A percentile compares a stretch with the other conserved stretches of the same genome.
Evolutionary conservation across 2,329 filamentous ascomycete genomes (phyloP).

Genomic region (Sporothrix curviconia): DNA sequence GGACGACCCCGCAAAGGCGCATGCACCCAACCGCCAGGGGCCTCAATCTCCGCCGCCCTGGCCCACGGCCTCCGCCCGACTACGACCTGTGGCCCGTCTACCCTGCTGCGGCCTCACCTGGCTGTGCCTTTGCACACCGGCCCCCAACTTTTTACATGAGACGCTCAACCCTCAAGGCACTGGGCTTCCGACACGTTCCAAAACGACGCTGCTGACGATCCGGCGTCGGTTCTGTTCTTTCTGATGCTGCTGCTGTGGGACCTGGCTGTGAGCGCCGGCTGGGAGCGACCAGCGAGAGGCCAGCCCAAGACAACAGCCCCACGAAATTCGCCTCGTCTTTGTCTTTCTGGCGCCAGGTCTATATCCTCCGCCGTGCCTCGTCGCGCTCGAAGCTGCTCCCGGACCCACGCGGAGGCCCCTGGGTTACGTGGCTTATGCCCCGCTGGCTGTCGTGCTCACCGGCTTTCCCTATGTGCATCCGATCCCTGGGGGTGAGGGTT

Average conservation of each 20-base stretch:
- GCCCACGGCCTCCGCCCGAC: slow-evolving; percentile 8
- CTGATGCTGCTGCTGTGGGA: slow-evolving; percentile 40
- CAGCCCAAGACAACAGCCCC: slow-evolving; percentile 21
- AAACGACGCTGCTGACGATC: slow-evolving; percentile 18
- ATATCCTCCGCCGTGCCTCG: slow-evolving; percentile 45
- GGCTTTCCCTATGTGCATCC: slow-evolving; percentile 41
- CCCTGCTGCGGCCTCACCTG: slow-evolving; percentile 16
- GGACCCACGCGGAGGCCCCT: slow-evolving; percentile 27
- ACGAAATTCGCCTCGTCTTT: slow-evolving; percentile 38
- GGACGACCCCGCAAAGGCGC: slow-evolving; percentile 52
- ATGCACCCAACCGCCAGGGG: slow-evolving; percentile 54
- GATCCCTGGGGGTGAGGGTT: no score
- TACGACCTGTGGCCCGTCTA: slow-evolving; percentile 20
- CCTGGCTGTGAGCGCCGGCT: slow-evolving; percentile 40
- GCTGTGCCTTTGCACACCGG: slow-evolving; percentile 9
- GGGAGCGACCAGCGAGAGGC: slow-evolving; percentile 28
- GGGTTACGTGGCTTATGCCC: slow-evolving; percentile 43
- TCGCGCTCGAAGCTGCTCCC: slow-evolving; percentile 39
- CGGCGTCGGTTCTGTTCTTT: slow-evolving; percentile 28
- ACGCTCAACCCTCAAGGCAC: slow-evolving; percentile 15
- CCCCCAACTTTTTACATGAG: slow-evolving; percentile 13
- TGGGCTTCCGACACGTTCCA: slow-evolving; percentile 17
- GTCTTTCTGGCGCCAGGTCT: slow-evolving; percentile 39
- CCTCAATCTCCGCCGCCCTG: slow-evolving; percentile 35
- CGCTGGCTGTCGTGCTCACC: slow-evolving; percentile 37